These are phyloP conservation scores for Carex pumila DNA, from an alignment of 176 grass and related monocot species.

Conservation along the genomic window DNA sequence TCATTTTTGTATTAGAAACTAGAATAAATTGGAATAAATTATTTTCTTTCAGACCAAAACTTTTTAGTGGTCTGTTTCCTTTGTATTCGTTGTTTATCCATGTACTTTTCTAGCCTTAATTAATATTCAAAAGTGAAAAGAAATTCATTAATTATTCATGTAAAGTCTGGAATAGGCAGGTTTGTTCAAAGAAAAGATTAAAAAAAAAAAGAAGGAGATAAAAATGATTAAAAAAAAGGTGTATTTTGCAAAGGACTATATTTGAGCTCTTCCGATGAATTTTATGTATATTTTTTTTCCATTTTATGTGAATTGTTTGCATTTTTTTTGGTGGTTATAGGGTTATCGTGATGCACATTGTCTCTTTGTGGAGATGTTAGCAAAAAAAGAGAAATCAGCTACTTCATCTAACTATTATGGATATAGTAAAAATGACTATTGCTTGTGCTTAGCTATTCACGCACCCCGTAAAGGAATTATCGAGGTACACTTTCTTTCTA, in stretches of 20 bases:
- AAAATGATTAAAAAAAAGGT: not conserved
- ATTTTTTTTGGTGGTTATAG: conserved; percentile 23
- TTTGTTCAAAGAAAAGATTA: not conserved
- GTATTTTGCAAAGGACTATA: not conserved
- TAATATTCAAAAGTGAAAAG: not conserved
- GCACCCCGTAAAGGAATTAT: conserved; percentile 94
- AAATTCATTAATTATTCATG: not conserved
- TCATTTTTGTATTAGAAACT: not conserved
- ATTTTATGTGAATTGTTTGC: not conserved
- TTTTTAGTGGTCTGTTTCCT: not conserved
- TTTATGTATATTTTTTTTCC: not conserved
- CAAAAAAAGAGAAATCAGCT: conserved; percentile 53
- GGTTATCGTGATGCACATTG: conserved; percentile 96
- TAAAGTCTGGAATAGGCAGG: not conserved
- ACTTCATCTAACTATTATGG: conserved; percentile 39
- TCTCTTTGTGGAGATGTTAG: conserved; percentile 86
- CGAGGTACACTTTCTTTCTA: conserved; percentile 41
- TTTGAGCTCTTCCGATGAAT: not conserved
- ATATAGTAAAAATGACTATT: conserved; percentile 78
- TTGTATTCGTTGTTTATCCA: not conserved
- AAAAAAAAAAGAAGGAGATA: no score
- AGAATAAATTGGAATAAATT: not conserved
- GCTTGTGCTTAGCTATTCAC: conserved; percentile 90
- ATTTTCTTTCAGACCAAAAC: not conserved
- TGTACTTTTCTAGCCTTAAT: not conserved